Evolutionary conservation across 2,329 filamentous ascomycete species (phyloP), one percentile per base, ranked within the genome.

Genomic region (Didymella pinodella): DNA sequence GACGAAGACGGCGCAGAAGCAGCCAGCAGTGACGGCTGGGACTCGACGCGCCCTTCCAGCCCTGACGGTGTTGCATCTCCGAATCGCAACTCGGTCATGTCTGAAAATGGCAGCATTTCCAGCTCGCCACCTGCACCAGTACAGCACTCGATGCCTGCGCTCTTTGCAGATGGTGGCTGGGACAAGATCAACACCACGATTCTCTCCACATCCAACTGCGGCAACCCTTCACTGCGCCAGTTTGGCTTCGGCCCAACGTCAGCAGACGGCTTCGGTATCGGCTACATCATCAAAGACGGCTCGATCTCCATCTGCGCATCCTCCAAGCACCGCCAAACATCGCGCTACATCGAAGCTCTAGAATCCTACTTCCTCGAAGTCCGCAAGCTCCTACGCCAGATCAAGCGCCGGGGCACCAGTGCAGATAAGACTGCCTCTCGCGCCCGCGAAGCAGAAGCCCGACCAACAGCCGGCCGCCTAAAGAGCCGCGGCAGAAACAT

Each of bases 241-340:
- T 99, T 99, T 70, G 95, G 95, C 3, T 99, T 99, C 74, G 95
- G 95, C 0, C 95, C 95, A 1, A 96, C 94, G 0, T 94, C 91
- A 0, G 94, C 89, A 2, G 93, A 97, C 65, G 95, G 95, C 0
- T 98, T 98, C 73, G 95, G 95, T 29, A 97, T 99, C 55, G 95
- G 95, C 2, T 99, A 99, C 80, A 98, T 99, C 71, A 97, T 99
- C 85, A 99, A 99, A 79, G 92, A 96, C 66, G 91, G 95, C 51
- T 86, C 87, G 48, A 91, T 98, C 61, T 92, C 89, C 46, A 94
- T 99, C 62, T 98, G 95, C 77, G 93, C 93, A 0, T 91, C 90
- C 14, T 95, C 90, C 71, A 97, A 97, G 79, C 95, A 99, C 76
- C 83, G 95, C 40, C 95, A 99, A 80, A 99, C 95, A 0, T 88